Conservation (phyloP, 2,329 filamentous ascomycete genomes). For the Pseudogymnoascus sp. region DNA sequence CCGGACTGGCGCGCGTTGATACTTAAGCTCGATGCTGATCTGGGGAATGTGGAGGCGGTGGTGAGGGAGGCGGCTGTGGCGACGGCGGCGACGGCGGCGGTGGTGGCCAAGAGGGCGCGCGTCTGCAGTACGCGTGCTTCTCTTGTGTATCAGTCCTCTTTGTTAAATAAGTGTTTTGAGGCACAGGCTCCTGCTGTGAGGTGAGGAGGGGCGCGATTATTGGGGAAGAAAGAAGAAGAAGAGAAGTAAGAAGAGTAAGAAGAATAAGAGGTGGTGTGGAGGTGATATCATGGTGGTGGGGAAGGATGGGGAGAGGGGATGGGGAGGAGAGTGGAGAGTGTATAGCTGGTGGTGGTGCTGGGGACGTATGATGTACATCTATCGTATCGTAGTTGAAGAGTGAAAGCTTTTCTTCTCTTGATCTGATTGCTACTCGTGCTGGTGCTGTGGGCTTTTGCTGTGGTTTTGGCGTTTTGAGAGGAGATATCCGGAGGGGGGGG, state of each 20-base stretch:
- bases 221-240: background rate
- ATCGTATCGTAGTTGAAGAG: background rate
- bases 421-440: background rate
- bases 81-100: background rate
- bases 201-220: background rate
- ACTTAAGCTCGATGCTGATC: slow-evolving; percentile 45
- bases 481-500: background rate
- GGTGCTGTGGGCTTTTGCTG: background rate
- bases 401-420: background rate
- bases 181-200: background rate
- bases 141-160: slow-evolving; percentile 1
- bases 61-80: background rate
- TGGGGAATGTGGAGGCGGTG: slow-evolving; percentile 46
- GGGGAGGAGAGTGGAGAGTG: background rate
- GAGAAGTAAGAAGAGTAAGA: background rate
- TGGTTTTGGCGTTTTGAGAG: background rate
- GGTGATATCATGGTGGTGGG: background rate
- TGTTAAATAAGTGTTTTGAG: background rate
- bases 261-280: background rate
- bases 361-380: background rate
- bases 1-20: slow-evolving; percentile 32
- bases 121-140: background rate
- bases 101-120: background rate
- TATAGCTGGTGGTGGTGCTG: background rate
- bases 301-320: background rate